Conservation (phyloP, 805 yeast genomes). For the Ogataea saltuana region DNA sequence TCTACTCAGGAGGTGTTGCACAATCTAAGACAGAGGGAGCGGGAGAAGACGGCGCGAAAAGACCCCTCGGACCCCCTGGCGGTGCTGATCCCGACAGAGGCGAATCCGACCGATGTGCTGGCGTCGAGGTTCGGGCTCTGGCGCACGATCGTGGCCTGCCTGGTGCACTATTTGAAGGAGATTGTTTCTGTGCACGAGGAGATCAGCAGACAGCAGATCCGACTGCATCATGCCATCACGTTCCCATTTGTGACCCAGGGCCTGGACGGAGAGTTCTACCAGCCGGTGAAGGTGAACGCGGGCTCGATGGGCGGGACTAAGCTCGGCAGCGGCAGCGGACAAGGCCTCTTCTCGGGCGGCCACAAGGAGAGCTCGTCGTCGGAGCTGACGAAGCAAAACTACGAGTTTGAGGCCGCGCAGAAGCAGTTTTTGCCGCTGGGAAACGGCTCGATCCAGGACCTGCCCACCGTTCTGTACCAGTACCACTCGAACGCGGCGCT, state of each 20-base stretch:
- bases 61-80: slow-evolving; percentile 53
- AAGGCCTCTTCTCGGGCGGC: slow-evolving; percentile 12
- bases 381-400: slow-evolving; percentile 26
- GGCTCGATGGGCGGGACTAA: slow-evolving; percentile 8
- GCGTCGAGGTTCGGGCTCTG: slow-evolving; percentile 85
- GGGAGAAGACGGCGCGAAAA: slow-evolving; percentile 21
- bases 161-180: slow-evolving; percentile 74
- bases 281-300: slow-evolving; percentile 35
- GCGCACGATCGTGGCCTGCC: slow-evolving; percentile 75
- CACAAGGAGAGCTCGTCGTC: slow-evolving; percentile 20
- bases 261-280: slow-evolving; percentile 40
- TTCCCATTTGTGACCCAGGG: slow-evolving; percentile 51
- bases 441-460: slow-evolving; percentile 76
- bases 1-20: slow-evolving; percentile 33
- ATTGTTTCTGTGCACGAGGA: slow-evolving; percentile 87
- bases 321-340: slow-evolving; percentile 2
- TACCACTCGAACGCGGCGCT: slow-evolving; percentile 59
- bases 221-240: slow-evolving; percentile 76
- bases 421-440: slow-evolving; percentile 75
- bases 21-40: slow-evolving; percentile 24
- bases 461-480: slow-evolving; percentile 63
- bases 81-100: slow-evolving; percentile 53
- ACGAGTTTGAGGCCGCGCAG: slow-evolving; percentile 39
- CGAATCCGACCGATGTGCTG: slow-evolving; percentile 83
- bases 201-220: slow-evolving; percentile 74